phyloP scores from a whole-genome alignment of 1,284 basidiomycete genomes.

The Vanrija sp. region DNA sequence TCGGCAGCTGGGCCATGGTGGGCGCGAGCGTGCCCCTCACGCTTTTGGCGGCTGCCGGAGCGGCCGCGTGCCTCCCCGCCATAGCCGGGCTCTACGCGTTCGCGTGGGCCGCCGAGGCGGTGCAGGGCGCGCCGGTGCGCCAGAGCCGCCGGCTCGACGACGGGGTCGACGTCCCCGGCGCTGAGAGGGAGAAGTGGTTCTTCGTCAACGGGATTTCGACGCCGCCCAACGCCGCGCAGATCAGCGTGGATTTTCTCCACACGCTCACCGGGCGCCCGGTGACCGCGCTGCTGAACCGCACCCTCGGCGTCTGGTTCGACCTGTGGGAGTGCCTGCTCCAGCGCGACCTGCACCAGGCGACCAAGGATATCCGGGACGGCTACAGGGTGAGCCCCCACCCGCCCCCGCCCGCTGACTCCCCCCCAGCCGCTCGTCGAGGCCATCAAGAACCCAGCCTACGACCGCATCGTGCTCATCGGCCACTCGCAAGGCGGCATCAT shows the following conservation, averaged over 20 bases:
- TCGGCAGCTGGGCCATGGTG: no score
- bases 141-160: not conserved
- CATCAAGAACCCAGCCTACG: constrained; percentile 18
- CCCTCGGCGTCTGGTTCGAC: constrained; percentile 35
- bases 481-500: constrained; percentile 42
- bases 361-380: constrained; percentile 24
- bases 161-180: not conserved
- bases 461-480: constrained; percentile 33
- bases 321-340: constrained; percentile 37
- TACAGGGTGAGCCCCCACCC: constrained; percentile 17
- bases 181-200: constrained; percentile 25
- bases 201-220: constrained; percentile 39
- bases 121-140: constrained; percentile 2
- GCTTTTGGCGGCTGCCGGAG: not conserved
- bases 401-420: not conserved
- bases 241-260: constrained; percentile 23
- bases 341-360: constrained; percentile 30
- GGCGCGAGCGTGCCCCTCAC: not conserved
- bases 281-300: constrained; percentile 32
- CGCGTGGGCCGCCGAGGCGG: constrained; percentile 2
- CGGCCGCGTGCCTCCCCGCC: not conserved
- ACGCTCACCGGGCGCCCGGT: constrained; percentile 27
- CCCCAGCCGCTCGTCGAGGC: constrained; percentile 6
- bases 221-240: constrained; percentile 20
- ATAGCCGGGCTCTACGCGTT: not conserved